Evolutionary conservation across 768 basidiomycete species (phyloP), one percentile per base, ranked within the genome.

Genomic region (Steccherinum ochraceum): DNA sequence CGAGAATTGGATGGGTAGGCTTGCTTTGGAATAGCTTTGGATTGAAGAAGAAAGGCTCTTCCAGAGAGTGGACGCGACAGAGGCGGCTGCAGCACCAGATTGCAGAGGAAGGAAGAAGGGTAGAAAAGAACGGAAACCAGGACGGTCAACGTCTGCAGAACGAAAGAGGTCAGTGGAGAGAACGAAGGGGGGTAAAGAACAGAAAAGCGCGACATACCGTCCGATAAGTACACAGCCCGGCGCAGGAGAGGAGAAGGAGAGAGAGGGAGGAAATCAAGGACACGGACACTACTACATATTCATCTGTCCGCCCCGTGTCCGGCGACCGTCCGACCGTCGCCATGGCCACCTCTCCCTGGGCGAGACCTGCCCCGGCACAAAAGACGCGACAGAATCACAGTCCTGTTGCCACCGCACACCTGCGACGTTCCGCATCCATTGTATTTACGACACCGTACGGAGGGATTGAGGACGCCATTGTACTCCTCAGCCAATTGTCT

Each of bases 71-170:
- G 64, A 66, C 68, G 59, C 61, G 63, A 67, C 64, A 70, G 65
- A 70, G 71, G 67, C 55, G 67, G 67, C 67, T 70, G 64, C 65
- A 73, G 72, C 67, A 69, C 73, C 73, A 26, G 58, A 50, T 45
- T 45, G 48, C 61, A 65, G 64, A 63, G 68, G 62, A 71, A 69
- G 59, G 57, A 59, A 59, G 64, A 63, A 65, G 64, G 69, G 62
- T 62, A 63, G 59, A 35, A 35, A 35, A 35, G 30, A 35, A 35
- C 30, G 30, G 30, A 35, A 55, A 61, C 11, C 63, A 68, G 66
- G 82, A 81, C 84, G 84, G 64, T 86, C 84, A 80, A 86, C 85
- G 85, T 72, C 83, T 72, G 56, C 58, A 60, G 59, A 55, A 59
- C 53, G 61, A 63, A 67, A 64, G 56, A 54, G 67, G 64, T 61